These are phyloP conservation scores for Phytophthora sansomeana DNA, from an alignment of 352 stramenopile genomes.

Conservation along the genomic window DNA sequence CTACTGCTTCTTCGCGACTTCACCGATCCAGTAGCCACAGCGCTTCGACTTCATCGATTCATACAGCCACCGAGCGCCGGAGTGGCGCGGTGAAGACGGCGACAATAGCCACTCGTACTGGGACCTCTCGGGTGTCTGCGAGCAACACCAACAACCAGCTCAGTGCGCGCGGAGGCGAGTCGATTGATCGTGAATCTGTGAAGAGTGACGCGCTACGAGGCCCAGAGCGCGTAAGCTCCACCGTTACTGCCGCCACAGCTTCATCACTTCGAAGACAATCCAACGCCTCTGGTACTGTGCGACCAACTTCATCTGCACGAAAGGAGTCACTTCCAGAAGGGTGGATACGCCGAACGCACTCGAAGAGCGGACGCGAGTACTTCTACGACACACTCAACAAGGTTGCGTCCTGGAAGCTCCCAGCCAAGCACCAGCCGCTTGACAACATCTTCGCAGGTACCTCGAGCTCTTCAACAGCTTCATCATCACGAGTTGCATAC, in stretches of 20 bases:
- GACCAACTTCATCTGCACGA: slow-evolving; percentile 27
- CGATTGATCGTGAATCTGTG: slow-evolving; percentile 31
- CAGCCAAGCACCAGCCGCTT: slow-evolving; percentile 53
- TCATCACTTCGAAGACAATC: slow-evolving; percentile 32
- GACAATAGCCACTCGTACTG: slow-evolving; percentile 23
- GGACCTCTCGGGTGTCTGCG: slow-evolving; percentile 17
- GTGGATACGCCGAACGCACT: slow-evolving; percentile 79
- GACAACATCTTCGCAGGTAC: slow-evolving; percentile 65
- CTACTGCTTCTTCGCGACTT: slow-evolving; percentile 40
- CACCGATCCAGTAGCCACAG: slow-evolving; percentile 41
- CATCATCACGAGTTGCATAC: slow-evolving; percentile 21
- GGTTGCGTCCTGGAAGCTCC: slow-evolving; percentile 78
- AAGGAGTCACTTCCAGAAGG: slow-evolving; percentile 70
- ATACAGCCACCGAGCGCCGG: slow-evolving; percentile 18
- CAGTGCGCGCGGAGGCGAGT: slow-evolving; percentile 27
- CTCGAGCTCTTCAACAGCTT: slow-evolving; percentile 16
- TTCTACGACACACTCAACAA: slow-evolving; percentile 82
- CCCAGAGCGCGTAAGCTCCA: slow-evolving; percentile 39
- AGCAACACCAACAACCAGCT: slow-evolving; percentile 45
- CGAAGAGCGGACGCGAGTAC: slow-evolving; percentile 74
- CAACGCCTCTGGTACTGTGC: slow-evolving; percentile 6
- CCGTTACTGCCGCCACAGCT: slow-evolving; percentile 27
- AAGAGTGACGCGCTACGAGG: slow-evolving; percentile 43
- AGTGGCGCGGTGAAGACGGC: slow-evolving; percentile 31
- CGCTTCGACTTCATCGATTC: slow-evolving; percentile 48